phyloP scores from a whole-genome alignment of 768 basidiomycete species.

The Serpula lacrymans region DNA sequence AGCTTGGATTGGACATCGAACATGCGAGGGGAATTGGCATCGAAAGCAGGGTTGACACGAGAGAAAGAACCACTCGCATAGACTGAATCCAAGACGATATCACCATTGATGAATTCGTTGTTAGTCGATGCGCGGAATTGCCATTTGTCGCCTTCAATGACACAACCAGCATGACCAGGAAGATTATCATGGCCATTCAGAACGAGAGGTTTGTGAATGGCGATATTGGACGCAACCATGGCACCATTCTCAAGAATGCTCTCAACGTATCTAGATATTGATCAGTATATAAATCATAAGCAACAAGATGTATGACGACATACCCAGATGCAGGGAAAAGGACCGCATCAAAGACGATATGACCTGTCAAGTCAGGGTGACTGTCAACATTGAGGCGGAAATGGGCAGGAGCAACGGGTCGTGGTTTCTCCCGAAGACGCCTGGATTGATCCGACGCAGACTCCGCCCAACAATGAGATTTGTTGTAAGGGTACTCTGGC shows the following conservation, averaged over 20 bases:
- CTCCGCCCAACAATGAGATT: slow-evolving; percentile 23
- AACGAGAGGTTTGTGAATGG: slow-evolving; percentile 27
- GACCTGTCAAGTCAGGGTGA: slow-evolving; percentile 11
- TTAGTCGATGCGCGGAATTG: slow-evolving; percentile 26
- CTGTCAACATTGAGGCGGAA: slow-evolving; percentile 16
- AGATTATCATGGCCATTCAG: slow-evolving; percentile 12
- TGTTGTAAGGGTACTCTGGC: slow-evolving; percentile 29
- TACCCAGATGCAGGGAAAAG: not conserved
- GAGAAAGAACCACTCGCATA: slow-evolving; percentile 26
- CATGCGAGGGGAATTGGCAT: slow-evolving; percentile 15
- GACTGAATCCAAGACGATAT: slow-evolving; percentile 24
- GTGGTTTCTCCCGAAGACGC: slow-evolving; percentile 20
- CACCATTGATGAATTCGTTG: slow-evolving; percentile 17
- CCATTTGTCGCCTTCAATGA: slow-evolving; percentile 24
- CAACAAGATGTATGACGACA: not conserved
- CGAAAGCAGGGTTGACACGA: slow-evolving; percentile 22
- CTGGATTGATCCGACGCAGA: slow-evolving; percentile 20
- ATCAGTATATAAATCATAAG: not conserved
- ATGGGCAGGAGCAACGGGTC: not conserved
- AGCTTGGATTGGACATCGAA: slow-evolving; percentile 23
- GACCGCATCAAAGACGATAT: not conserved
- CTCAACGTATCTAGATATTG: slow-evolving; percentile 19
- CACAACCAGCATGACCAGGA: slow-evolving; percentile 22
- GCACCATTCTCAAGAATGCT: slow-evolving; percentile 32
- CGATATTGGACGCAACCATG: slow-evolving; percentile 23